These are phyloP conservation scores for Penicillium vulpinum DNA, from an alignment of 2,329 filamentous ascomycete genomes.

Conservation along the genomic window DNA sequence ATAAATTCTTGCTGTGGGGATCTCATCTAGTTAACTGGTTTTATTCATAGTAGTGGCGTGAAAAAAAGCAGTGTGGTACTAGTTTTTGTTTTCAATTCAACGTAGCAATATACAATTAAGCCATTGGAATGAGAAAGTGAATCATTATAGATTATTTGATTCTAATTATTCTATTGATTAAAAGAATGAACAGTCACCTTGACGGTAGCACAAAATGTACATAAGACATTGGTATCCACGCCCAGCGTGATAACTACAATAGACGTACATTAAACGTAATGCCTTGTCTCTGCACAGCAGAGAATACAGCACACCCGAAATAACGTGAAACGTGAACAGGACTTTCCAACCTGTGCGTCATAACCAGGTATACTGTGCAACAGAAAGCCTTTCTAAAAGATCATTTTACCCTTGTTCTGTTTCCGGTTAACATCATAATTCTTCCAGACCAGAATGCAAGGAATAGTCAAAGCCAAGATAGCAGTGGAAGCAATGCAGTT, in stretches of 20 bases:
- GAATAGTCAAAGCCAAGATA: conserved; percentile 35
- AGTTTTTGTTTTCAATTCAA: no score
- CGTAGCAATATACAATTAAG: no score
- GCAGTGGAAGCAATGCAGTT: conserved; percentile 38
- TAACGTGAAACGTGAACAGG: background rate
- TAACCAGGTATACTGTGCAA: background rate
- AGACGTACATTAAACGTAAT: background rate
- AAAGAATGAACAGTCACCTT: background rate
- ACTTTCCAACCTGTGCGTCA: background rate
- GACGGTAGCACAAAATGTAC: background rate
- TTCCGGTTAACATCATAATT: conserved; percentile 42
- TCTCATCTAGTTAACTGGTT: no score
- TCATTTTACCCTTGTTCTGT: conserved; percentile 39
- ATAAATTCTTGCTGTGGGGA: background rate
- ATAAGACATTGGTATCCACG: background rate
- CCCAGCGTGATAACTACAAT: background rate
- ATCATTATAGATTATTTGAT: no score
- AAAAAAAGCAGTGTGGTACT: no score
- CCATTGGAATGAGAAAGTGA: background rate
- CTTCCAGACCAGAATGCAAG: conserved; percentile 40
- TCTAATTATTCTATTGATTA: background rate
- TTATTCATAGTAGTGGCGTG: no score
- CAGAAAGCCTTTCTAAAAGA: background rate
- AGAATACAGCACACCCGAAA: background rate
- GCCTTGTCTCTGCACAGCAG: background rate